Base-by-base conservation (phyloP, 192 early-diverging fungal genomes). In the Borealophlyctis nickersoniae region DNA sequence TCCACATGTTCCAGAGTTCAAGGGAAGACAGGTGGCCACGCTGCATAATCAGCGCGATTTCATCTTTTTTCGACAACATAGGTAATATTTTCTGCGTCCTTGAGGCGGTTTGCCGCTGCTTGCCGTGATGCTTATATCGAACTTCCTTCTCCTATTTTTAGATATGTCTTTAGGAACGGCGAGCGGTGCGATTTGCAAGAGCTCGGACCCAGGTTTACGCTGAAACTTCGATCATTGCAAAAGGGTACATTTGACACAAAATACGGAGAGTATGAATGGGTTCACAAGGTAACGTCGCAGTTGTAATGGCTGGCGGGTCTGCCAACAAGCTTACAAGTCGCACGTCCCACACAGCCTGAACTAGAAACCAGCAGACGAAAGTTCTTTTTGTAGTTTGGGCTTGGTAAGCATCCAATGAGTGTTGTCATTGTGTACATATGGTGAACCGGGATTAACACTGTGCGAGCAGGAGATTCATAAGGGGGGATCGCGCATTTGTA, bases 21-120 rank as follows among this genome's bases (percentile, higher is more conserved):
- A 92, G 66, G 95, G 93, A 7, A 77, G 97, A 50, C 94, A 98
- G 70, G 94, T 87, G 28, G 89, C 85, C 7, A 99, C 97, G 2
- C 90, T 99, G 71, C 97, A 99, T 70, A 99, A 99, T 75, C 97
- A 99, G 77, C 92, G 97, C 49, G 97, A 99, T 73, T 99, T 96
- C 67, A 98, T 99, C 62, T 99, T 99, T 72, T 96, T 99, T 69
- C 80, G 97, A 66, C 85, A 95, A 36, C 97, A 99, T 72, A 85
- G 93, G 80, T 86, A 70, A 49, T n/a, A n/a, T n/a, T n/a, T n/a
- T n/a, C n/a, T n/a, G n/a, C n/a, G n/a, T n/a, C 22, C 7, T 3
- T 34, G 11, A 57, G 11, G 3, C 2, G 24, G 27, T 24, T 23
- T 54, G 62, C 33, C 29, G 4, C 62, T 30, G 27, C 39, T 26